Base-by-base conservation (phyloP, 805 yeast species). In the Maudiozyma bulderi region DNA sequence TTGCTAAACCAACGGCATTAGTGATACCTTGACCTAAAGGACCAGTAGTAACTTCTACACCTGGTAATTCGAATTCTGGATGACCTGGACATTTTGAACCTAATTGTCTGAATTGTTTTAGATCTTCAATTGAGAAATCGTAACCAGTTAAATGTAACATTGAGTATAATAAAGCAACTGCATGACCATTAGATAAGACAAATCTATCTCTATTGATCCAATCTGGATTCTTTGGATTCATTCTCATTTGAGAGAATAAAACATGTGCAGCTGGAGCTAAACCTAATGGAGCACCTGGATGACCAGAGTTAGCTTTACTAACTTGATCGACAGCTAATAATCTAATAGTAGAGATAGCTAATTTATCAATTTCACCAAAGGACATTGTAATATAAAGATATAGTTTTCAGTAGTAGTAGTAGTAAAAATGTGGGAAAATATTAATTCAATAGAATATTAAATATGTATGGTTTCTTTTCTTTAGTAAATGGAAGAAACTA, bases 231-330 rank as follows among this genome's bases (percentile, higher is more conserved):
- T 82, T 78, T 60, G 98, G 95, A 80, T 87, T 88, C 75, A 86
- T 80, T 62, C 73, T 83, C 85, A 90, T 77, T 65, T 79, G 79
- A 68, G 81, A 77, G 81, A 84, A 87, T 55, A 91, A 69, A 47
- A 81, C 83, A 72, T 91, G 96, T 55, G 96, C 95, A 52, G 91
- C 83, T 41, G 98, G 96, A 20, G 99, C 98, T 70, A 91, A 74
- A 55, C 98, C 98, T 80, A 91, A 81, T 62, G 98, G 98, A 47
- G 99, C 98, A 75, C 99, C 99, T 46, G 99, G 99, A 75, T 91
- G 99, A 57, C 99, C 99, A 51, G 96, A 84, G 73, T 91, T 86
- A 62, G 97, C 91, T 71, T 81, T 78, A 52, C 83, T 76, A 52
- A 88, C 95, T 56, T 86, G 82, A 69, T 91, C 99, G 47, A 86